A percentile compares a stretch with the other conserved stretches of the same genome.
Evolutionary conservation across 2,329 filamentous ascomycete species (phyloP).

Genomic region (Ophiostoma tasmaniense): DNA sequence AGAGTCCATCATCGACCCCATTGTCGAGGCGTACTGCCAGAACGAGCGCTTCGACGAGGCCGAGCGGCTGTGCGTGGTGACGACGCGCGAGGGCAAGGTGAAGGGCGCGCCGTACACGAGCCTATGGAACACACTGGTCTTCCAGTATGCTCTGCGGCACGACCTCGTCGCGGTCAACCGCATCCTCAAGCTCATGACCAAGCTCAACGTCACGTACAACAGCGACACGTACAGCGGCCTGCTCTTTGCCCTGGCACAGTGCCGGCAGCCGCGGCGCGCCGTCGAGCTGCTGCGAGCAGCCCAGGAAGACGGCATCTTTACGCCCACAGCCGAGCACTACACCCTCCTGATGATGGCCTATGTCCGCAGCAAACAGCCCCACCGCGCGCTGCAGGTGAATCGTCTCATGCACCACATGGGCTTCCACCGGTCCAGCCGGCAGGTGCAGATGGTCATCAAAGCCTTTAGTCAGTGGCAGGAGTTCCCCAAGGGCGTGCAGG

Average conservation of each 20-base stretch:
- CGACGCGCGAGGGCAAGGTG: constrained; percentile 41
- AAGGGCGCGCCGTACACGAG: constrained; percentile 39
- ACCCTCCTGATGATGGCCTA: constrained; percentile 45
- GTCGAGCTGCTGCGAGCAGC: constrained; percentile 40
- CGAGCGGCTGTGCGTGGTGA: constrained; percentile 49
- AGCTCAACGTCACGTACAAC: constrained; percentile 39
- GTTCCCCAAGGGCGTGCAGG: constrained; percentile 21
- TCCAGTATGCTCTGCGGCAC: constrained; percentile 57
- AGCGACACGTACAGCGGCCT: constrained; percentile 42
- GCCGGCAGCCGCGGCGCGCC: constrained; percentile 42
- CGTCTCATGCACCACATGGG: constrained; percentile 36
- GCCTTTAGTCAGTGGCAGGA: constrained; percentile 32
- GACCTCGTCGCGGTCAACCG: constrained; percentile 42
- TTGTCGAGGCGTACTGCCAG: constrained; percentile 61
- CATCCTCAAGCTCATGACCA: constrained; percentile 42
- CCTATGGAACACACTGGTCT: constrained; percentile 73
- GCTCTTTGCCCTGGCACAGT: constrained; percentile 40
- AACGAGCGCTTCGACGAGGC: constrained; percentile 48
- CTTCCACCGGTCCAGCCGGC: constrained; percentile 35
- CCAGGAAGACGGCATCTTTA: constrained; percentile 36
- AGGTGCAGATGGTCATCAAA: constrained; percentile 36
- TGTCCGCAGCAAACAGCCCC: constrained; percentile 36
- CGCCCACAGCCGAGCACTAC: constrained; percentile 42
- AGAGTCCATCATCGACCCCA: constrained; percentile 50
- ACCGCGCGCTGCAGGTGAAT: constrained; percentile 35